A percentile compares a stretch with the other conserved stretches of the same genome.
Conservation (phyloP, 2,329 filamentous ascomycete species). For the Sarocladium brachiariae region DNA sequence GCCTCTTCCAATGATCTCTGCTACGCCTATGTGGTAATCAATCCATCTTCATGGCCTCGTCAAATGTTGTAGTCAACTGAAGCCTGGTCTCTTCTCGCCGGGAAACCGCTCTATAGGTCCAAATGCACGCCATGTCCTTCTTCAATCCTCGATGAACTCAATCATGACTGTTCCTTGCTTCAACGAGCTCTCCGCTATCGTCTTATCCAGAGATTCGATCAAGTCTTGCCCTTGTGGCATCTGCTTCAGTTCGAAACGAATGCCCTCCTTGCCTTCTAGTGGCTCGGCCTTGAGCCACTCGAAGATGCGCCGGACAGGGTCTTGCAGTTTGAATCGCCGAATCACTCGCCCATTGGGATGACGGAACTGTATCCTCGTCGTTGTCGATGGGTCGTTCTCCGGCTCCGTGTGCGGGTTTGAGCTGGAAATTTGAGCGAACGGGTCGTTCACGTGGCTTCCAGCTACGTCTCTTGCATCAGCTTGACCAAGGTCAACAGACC, state of each 20-base stretch:
- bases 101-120: constrained; percentile 7
- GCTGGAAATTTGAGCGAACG: constrained; percentile 66
- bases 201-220: constrained; percentile 65
- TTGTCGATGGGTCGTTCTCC: constrained; percentile 57
- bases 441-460: constrained; percentile 23
- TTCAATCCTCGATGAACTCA: constrained; percentile 64
- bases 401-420: constrained; percentile 74
- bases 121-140: not conserved
- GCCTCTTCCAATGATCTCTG: no score
- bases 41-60: no score
- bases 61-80: no score
- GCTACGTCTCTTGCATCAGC: constrained; percentile 23
- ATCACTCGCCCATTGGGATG: constrained; percentile 81
- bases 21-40: no score
- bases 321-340: constrained; percentile 70
- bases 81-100: not conserved
- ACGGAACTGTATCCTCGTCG: constrained; percentile 88
- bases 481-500: constrained; percentile 31
- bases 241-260: constrained; percentile 80
- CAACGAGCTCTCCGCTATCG: constrained; percentile 73
- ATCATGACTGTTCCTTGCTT: constrained; percentile 96
- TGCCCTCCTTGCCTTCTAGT: constrained; percentile 68
- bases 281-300: constrained; percentile 94
- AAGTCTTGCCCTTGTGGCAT: constrained; percentile 76
- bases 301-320: constrained; percentile 76